Conservation (phyloP, 768 basidiomycete genomes). For the Pleurotus djamor region DNA sequence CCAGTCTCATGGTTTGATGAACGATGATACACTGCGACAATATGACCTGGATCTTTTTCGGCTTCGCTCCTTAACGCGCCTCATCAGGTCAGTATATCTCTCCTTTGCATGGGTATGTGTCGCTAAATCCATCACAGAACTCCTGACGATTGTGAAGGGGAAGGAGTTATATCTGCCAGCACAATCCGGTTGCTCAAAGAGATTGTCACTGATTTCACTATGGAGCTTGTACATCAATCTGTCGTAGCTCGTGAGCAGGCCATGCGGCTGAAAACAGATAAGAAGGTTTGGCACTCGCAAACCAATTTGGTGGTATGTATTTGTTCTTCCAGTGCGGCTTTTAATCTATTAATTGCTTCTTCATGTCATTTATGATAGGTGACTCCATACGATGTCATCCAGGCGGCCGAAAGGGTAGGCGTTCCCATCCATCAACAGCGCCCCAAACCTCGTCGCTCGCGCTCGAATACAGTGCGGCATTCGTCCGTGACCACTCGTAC, state of each 20-base stretch:
- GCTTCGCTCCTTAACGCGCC: conserved; percentile 31
- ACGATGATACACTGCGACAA: conserved; percentile 35
- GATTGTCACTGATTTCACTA: conserved; percentile 48
- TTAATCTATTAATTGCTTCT: neutral
- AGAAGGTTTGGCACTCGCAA: conserved; percentile 56
- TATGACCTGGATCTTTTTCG: conserved; percentile 50
- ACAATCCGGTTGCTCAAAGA: conserved; percentile 44
- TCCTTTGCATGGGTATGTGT: no score
- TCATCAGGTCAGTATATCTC: conserved; percentile 35
- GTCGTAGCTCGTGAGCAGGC: conserved; percentile 62
- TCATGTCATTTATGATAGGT: conserved; percentile 24
- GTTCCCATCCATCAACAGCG: conserved; percentile 18
- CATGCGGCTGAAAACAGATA: conserved; percentile 49
- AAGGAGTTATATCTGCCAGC: conserved; percentile 42
- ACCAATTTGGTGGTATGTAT: conserved; percentile 37
- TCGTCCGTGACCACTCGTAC: conserved; percentile 13
- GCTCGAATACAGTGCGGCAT: conserved; percentile 4
- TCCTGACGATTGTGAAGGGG: conserved; percentile 12
- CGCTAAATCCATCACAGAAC: neutral
- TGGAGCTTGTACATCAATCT: conserved; percentile 45
- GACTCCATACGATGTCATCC: conserved; percentile 37
- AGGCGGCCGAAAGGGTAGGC: conserved; percentile 49
- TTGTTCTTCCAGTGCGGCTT: neutral
- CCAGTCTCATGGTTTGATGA: conserved; percentile 36
- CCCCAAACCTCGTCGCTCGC: conserved; percentile 8